These are phyloP conservation scores for Rhizopogon vinicolor DNA, from an alignment of 768 basidiomycete genomes.

Conservation along the genomic window DNA sequence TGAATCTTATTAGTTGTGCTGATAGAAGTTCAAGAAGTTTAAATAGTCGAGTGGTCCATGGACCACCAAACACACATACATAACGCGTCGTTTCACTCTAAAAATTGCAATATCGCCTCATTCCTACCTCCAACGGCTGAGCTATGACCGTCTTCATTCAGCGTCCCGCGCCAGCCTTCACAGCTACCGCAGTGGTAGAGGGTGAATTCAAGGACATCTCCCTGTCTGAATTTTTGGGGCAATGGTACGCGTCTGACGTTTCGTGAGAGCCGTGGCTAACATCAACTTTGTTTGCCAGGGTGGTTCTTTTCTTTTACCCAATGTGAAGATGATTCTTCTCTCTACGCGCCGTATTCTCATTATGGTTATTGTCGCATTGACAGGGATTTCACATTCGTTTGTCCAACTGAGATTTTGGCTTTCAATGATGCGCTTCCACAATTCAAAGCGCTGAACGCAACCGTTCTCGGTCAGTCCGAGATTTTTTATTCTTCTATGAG, in stretches of 20 bases:
- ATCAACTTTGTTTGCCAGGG: slow-evolving; percentile 43
- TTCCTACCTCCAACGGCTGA: not conserved
- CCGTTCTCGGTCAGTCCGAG: slow-evolving; percentile 60
- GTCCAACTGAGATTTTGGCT: slow-evolving; percentile 94
- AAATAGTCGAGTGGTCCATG: too few species aligned
- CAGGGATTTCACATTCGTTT: slow-evolving; percentile 87
- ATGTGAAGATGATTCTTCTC: slow-evolving; percentile 49
- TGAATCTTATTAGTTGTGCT: too few species aligned
- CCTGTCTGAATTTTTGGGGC: slow-evolving; percentile 67
- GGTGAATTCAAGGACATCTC: slow-evolving; percentile 76
- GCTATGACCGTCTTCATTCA: slow-evolving; percentile 58
- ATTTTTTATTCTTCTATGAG: not conserved
- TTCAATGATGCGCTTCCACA: slow-evolving; percentile 84
- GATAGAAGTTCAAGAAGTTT: too few species aligned
- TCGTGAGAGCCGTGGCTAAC: not conserved
- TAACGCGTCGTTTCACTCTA: slow-evolving; percentile 20
- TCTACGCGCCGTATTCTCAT: not conserved
- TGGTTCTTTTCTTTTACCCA: slow-evolving; percentile 93
- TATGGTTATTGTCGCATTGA: not conserved
- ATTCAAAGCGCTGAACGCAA: slow-evolving; percentile 70
- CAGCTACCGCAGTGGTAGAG: slow-evolving; percentile 67
- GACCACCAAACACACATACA: slow-evolving; percentile 19
- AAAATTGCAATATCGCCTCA: slow-evolving; percentile 3
- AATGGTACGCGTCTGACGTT: slow-evolving; percentile 56
- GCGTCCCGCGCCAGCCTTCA: slow-evolving; percentile 82